Base-by-base conservation (phyloP, 2,329 filamentous ascomycete species). In the Aspergillus alliaceus region DNA sequence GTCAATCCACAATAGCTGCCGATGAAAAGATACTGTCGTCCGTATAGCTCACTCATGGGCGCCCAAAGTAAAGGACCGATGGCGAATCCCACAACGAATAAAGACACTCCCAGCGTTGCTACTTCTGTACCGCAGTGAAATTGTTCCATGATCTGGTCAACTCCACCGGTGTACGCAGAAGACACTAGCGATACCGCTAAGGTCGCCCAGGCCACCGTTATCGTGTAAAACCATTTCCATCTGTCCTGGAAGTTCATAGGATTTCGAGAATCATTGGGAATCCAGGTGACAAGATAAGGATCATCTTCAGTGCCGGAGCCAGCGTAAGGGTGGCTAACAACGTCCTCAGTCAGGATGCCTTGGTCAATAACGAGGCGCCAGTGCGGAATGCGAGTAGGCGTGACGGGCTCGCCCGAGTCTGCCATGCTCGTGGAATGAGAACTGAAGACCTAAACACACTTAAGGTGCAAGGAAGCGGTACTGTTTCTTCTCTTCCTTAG, bases 31-130 rank as follows among this genome's bases (percentile, higher is more conserved):
- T 57, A 22, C 51, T 68, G 65, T 24, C 66, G 63, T 14, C 66
- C 66, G 44, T 59, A 65, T 34, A 65, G 39, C 58, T 68, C 66
- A 55, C 63, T 66, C 59, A 68, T 46, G 3, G 65, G 65, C 11
- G 65, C 74, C 73, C 73, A 77, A 29, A 76, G 64, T 12, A 75
- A 53, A 0, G 74, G 74, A 0, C 74, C 59, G 39, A 76, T 69
- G 27, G 73, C 72, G 54, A 76, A 77, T 22, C 74, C 74, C 15
- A 76, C 55, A 11, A 77, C 67, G 57, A 75, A 76, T 6, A 61
- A 35, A 5, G 59, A 61, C 15, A 61, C 51, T 22, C 59, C 59
- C 15, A 61, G 37, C 4, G 54, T 59, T 14, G 56, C 59, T 22
- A 61, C 51, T 44, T 59, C 57, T 8, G 54, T 51, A 48, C 53